Evolutionary conservation across 225 moss, liverwort and hornwort species (phyloP), one percentile per base, ranked within the genome.

Genomic region (Takakia lepidozioides): DNA sequence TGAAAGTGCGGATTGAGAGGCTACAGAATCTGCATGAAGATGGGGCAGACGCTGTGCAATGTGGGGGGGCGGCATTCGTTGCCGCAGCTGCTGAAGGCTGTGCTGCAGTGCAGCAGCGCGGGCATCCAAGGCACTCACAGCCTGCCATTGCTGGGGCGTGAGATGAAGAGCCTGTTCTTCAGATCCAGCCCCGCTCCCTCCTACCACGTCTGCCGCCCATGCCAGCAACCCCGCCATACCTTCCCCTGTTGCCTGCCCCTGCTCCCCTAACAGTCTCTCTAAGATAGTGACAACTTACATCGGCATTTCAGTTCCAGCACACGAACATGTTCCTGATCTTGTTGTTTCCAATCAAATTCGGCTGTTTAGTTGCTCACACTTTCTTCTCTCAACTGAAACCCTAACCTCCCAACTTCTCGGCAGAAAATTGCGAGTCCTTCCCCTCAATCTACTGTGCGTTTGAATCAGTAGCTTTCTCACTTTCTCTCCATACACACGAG

Each of bases 171-270:
- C 55, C 41, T 69, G 73, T 47, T 80, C 76, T 35, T 58, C 43
- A 24, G 56, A 51, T 28, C 69, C 81, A 29, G 65, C 37, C 11
- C 71, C 70, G 28, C 85, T 84, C 10, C 84, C 88, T 52, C 77
- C 88, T n/a, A 88, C 88, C n/a, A 88, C 88, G 63, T 88, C 88
- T 38, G 87, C 84, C 2, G 84, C 88, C 88, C 88, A 88, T 14
- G 84, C 88, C 60, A 88, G 64, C 52, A 88, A 74, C 38, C 84
- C 84, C 29, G 88, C 88, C 88, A 88, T 88, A 35, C 25, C 23
- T 23, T 21, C 6, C 22, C 45, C 23, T 46, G 45, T 46, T 41
- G 41, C 13, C 32, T n/a, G n/a, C n/a, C n/a, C n/a, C n/a, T n/a
- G n/a, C n/a, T n/a, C n/a, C n/a, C n/a, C n/a, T n/a, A n/a, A n/a